Percentiles rank a stretch among this genome's conserved stretches.
Evolutionary conservation across 805 yeast genomes (phyloP).

Genomic region (Scheffersomyces ergatensis): DNA sequence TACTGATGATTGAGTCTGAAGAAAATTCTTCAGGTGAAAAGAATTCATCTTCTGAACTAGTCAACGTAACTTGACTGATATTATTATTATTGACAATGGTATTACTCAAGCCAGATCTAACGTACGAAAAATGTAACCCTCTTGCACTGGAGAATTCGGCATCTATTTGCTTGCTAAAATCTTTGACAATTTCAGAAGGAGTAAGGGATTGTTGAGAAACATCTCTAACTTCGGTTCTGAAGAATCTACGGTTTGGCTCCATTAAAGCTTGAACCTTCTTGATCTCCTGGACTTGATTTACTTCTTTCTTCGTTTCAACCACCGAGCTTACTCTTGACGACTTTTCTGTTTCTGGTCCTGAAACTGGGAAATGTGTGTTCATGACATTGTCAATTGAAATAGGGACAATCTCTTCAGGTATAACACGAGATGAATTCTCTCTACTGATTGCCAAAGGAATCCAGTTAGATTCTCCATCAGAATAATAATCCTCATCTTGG

Average conservation of each 20-base stretch:
- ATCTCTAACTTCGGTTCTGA: conserved; percentile 6
- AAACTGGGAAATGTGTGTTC: neutral
- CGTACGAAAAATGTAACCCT: neutral
- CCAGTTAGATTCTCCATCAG: conserved; percentile 26
- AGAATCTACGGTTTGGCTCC: neutral
- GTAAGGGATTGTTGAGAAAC: conserved; percentile 22
- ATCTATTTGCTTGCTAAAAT: conserved; percentile 27
- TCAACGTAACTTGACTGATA: conserved; percentile 1
- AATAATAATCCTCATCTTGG: conserved; percentile 2
- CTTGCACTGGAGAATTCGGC: neutral
- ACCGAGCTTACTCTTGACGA: no score
- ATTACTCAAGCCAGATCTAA: neutral
- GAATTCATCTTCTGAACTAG: conserved; percentile 32
- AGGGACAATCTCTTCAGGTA: neutral
- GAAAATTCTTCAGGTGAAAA: conserved; percentile 26
- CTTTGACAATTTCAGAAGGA: conserved; percentile 23
- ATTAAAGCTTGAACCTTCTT: neutral
- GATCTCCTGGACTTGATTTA: neutral
- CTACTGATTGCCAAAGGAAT: conserved; percentile 11
- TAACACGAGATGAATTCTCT: neutral
- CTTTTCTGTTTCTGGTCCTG: neutral
- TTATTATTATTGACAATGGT: neutral
- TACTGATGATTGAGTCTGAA: neutral
- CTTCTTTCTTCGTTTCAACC: neutral
- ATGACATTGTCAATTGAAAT: neutral